Percentiles rank a stretch among this genome's conserved stretches.
Evolutionary conservation across 805 yeast genomes (phyloP).

Genomic region (Suhomyces faveliae): DNA sequence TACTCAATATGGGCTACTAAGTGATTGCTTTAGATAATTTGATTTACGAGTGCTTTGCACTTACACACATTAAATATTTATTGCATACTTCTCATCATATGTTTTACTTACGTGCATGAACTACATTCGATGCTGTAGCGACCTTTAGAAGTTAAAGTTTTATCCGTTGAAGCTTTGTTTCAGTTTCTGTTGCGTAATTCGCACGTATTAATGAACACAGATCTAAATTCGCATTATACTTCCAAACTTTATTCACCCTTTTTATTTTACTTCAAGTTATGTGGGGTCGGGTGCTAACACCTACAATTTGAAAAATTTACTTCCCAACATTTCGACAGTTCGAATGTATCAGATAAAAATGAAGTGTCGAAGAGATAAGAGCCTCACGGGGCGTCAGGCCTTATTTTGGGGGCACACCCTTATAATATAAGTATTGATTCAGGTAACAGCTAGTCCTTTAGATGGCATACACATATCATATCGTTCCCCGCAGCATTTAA

Average conservation of each 20-base stretch:
- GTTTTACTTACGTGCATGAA: not conserved
- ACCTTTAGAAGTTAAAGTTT: not conserved
- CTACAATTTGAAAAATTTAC: not conserved
- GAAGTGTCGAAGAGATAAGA: not conserved
- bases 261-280: not conserved
- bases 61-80: not conserved
- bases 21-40: not conserved
- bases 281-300: not conserved
- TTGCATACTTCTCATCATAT: not conserved
- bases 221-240: not conserved
- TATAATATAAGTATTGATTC: not conserved
- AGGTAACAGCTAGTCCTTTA: not conserved
- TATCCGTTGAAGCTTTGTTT: not conserved
- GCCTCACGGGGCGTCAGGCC: not conserved
- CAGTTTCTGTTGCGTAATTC: not conserved
- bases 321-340: too few relatives aligned
- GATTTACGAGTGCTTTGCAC: not conserved
- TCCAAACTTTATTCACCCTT: not conserved
- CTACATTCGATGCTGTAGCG: not conserved
- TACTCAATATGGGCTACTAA: not conserved
- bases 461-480: not conserved
- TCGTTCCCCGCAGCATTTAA: not conserved
- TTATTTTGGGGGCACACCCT: not conserved
- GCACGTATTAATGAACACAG: not conserved
- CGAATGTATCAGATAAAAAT: too few relatives aligned